Percentiles rank a stretch among this genome's conserved stretches.
Evolutionary conservation across 2,329 filamentous ascomycete species (phyloP).

Genomic region (Fusarium keratoplasticum): DNA sequence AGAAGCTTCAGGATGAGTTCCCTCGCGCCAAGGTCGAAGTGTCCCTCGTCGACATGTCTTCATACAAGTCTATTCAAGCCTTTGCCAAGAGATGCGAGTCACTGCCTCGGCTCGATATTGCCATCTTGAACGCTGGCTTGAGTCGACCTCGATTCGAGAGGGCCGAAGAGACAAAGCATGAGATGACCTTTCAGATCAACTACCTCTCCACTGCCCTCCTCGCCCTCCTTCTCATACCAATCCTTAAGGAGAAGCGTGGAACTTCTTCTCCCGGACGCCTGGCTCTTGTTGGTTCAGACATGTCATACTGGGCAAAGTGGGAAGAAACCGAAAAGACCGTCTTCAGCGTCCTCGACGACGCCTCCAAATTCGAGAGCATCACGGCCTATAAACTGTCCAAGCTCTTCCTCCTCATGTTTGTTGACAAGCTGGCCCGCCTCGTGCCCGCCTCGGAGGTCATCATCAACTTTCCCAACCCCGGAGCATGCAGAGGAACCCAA

Average conservation of each 20-base stretch:
- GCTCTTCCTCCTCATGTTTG: slow-evolving; percentile 51
- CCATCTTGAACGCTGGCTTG: slow-evolving; percentile 60
- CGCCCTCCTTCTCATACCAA: slow-evolving; percentile 47
- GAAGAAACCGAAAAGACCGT: slow-evolving; percentile 32
- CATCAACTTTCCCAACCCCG: slow-evolving; percentile 61
- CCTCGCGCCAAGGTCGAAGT: slow-evolving; percentile 57
- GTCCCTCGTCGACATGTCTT: slow-evolving; percentile 60
- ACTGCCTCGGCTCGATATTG: slow-evolving; percentile 56
- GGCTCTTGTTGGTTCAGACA: slow-evolving; percentile 48
- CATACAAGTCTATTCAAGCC: slow-evolving; percentile 56
- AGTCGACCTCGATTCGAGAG: slow-evolving; percentile 37
- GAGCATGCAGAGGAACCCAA: slow-evolving; percentile 56
- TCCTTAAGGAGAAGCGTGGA: slow-evolving; percentile 44
- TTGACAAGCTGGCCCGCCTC: slow-evolving; percentile 50
- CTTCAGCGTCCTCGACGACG: slow-evolving; percentile 34
- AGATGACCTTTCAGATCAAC: slow-evolving; percentile 56
- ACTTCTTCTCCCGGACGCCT: slow-evolving; percentile 37
- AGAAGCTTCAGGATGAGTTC: slow-evolving; percentile 31
- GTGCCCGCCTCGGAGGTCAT: slow-evolving; percentile 55
- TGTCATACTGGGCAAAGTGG: slow-evolving; percentile 44
- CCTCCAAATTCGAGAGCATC: slow-evolving; percentile 31
- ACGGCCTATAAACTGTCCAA: slow-evolving; percentile 43
- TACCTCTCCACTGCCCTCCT: slow-evolving; percentile 52
- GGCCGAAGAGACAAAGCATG: slow-evolving; percentile 51
- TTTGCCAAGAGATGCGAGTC: slow-evolving; percentile 53